A percentile compares a stretch with the other conserved stretches of the same genome.
Evolutionary conservation across 495 filamentous ascomycete genomes (phyloP).

Genomic region (Xylaria nigripes): DNA sequence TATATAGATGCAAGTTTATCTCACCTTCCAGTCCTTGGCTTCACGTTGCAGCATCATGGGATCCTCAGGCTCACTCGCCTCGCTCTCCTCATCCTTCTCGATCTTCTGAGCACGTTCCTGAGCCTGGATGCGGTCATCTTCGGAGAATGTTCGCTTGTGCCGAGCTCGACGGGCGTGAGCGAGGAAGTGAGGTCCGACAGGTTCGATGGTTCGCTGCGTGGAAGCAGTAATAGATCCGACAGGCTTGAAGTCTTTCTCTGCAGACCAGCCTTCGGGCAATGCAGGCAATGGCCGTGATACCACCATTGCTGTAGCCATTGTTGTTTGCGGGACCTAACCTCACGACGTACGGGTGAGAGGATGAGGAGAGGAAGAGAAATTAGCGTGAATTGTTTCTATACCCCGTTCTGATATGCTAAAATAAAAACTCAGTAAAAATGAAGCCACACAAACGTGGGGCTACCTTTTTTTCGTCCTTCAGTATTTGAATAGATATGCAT

Average conservation of each 20-base stretch:
- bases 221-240: slow-evolving; percentile 55
- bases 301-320: slow-evolving; percentile 34
- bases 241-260: slow-evolving; percentile 85
- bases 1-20: slow-evolving; percentile 5
- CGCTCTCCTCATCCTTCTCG: slow-evolving; percentile 80
- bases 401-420: not conserved
- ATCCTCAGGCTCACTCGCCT: slow-evolving; percentile 89
- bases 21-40: slow-evolving; percentile 98
- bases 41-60: slow-evolving; percentile 82
- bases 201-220: slow-evolving; percentile 79
- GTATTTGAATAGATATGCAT: no score
- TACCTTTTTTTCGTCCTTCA: not conserved
- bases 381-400: no score
- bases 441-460: no score
- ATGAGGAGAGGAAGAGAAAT: not conserved
- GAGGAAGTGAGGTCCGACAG: slow-evolving; percentile 94
- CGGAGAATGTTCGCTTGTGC: slow-evolving; percentile 94
- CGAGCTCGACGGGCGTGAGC: slow-evolving; percentile 93
- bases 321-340: slow-evolving; percentile 1
- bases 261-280: slow-evolving; percentile 74
- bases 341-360: not conserved
- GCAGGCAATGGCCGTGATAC: slow-evolving; percentile 56
- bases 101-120: slow-evolving; percentile 91
- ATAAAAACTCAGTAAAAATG: no score
- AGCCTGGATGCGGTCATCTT: slow-evolving; percentile 95